Percentiles rank a stretch among this genome's conserved stretches.
Conservation (phyloP, 192 early-diverging fungal species). For the Podila minutissima region DNA sequence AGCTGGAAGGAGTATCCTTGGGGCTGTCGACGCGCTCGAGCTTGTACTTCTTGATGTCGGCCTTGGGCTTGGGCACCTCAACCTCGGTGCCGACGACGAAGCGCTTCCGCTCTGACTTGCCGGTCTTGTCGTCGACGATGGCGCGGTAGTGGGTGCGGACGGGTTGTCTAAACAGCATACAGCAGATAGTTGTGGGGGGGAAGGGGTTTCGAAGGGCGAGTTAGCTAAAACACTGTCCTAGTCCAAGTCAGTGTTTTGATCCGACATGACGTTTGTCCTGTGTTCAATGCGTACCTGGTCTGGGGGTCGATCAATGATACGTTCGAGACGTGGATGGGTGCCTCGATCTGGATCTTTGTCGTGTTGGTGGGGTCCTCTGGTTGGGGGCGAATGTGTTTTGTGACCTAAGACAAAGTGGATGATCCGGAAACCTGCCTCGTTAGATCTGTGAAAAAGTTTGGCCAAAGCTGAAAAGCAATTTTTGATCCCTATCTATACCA, state of each 20-base stretch:
- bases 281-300: conserved; percentile 19
- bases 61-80: conserved; percentile 47
- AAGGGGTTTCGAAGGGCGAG: too few species aligned
- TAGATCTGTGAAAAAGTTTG: not conserved
- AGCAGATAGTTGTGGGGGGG: too few species aligned
- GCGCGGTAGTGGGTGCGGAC: conserved; percentile 41
- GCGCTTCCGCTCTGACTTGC: conserved; percentile 46
- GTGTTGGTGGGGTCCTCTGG: conserved; percentile 49
- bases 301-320: conserved; percentile 77
- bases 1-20: conserved; percentile 36
- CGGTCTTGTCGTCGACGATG: conserved; percentile 13
- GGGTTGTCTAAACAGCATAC: conserved; percentile 25
- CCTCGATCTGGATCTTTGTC: conserved; percentile 68
- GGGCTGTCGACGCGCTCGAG: conserved; percentile 45
- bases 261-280: not conserved
- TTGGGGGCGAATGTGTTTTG: conserved; percentile 65
- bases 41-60: conserved; percentile 47
- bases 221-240: too few species aligned
- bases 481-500: conserved; percentile 34
- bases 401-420: conserved; percentile 53
- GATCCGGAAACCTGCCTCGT: not conserved
- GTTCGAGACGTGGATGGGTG: conserved; percentile 76
- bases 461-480: too few species aligned
- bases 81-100: conserved; percentile 43
- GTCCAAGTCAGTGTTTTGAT: not conserved